Base-by-base conservation (phyloP, 805 yeast genomes). In the Schizosaccharomyces cryophilus region DNA sequence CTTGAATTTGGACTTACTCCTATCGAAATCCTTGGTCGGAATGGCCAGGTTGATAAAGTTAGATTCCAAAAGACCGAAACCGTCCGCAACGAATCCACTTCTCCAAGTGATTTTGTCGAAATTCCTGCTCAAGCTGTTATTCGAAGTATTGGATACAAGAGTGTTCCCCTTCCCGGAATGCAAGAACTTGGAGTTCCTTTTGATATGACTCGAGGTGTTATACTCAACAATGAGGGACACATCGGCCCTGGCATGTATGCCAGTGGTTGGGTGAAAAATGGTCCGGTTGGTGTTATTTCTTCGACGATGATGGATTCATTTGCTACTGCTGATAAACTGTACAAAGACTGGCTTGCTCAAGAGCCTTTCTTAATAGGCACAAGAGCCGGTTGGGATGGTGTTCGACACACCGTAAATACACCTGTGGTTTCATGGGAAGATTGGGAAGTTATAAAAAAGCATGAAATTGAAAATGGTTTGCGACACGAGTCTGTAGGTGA, bases 221-320 rank as follows among this genome's bases (percentile, higher is more conserved):
- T 81, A 13, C 71, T 73, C 0, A 80, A 78, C 62, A 63, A 66
- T 0, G 68, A 74, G 26, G 84, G 82, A 1, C 70, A 78, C 48
- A 51, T 47, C 13, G 42, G 65, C 54, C 31, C 68, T 1, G 84
- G 87, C 0, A 72, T 87, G 62, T 90, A 88, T 66, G 82, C 85
- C 1, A 74, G 88, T 7, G 98, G 98, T 0, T 93, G 98, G 98
- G 82, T 88, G 58, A 80, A 84, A 62, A 30, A 56, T 35, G 95
- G 95, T 0, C 85, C 95, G 6, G 78, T 78, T 35, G 98, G 98
- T 1, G 94, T 87, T 3, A 93, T 93, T 65, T 94, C 95, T 19
- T 77, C 86, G 15, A 87, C 97, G 0, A 85, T 90, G 84, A 78
- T 83, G 77, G 88, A 85, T 63, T 80, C 96, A 0, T 83, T 83